Evolutionary conservation across 257 asterid genomes (phyloP).

Genomic region (Mitragyna speciosa): DNA sequence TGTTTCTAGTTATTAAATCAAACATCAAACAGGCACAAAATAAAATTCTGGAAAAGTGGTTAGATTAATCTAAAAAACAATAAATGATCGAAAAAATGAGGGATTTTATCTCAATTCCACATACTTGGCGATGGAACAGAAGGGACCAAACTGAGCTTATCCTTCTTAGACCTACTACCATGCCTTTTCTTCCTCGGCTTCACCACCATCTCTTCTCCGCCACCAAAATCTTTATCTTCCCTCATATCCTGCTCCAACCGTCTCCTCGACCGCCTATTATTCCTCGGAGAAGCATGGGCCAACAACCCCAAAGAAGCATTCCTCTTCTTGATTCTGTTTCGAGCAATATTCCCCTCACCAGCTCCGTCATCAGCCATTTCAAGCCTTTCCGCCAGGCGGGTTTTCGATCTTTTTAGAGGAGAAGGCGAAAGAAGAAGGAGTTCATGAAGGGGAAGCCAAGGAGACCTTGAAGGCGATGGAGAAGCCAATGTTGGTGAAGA

Average conservation of each 20-base stretch:
- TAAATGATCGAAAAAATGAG: background rate
- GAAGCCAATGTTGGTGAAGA: slow-evolving; percentile 57
- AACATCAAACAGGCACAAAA: slow-evolving; percentile 7
- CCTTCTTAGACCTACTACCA: slow-evolving; percentile 50
- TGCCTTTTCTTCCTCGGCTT: slow-evolving; percentile 73
- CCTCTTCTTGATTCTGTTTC: slow-evolving; percentile 52
- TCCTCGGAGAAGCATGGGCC: slow-evolving; percentile 57
- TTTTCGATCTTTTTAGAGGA: slow-evolving; percentile 47
- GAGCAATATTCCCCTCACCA: slow-evolving; percentile 40
- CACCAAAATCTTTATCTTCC: slow-evolving; percentile 60
- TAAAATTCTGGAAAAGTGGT: background rate
- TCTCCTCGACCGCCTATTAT: slow-evolving; percentile 54
- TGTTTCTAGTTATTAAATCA: slow-evolving; percentile 26
- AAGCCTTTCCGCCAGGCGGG: slow-evolving; percentile 45
- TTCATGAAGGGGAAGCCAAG: slow-evolving; percentile 57
- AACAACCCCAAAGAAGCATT: slow-evolving; percentile 27
- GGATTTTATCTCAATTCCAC: slow-evolving; percentile 8
- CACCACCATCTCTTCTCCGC: slow-evolving; percentile 51
- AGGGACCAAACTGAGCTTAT: slow-evolving; percentile 41
- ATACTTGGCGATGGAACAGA: slow-evolving; percentile 52
- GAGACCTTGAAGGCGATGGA: slow-evolving; percentile 58
- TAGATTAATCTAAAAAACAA: background rate
- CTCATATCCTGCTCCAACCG: slow-evolving; percentile 62
- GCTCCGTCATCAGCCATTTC: slow-evolving; percentile 52
- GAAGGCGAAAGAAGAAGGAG: slow-evolving; percentile 69